These are phyloP conservation scores for Pichiaceae sp. DNA, from an alignment of 1,139 yeast species.

Conservation along the genomic window DNA sequence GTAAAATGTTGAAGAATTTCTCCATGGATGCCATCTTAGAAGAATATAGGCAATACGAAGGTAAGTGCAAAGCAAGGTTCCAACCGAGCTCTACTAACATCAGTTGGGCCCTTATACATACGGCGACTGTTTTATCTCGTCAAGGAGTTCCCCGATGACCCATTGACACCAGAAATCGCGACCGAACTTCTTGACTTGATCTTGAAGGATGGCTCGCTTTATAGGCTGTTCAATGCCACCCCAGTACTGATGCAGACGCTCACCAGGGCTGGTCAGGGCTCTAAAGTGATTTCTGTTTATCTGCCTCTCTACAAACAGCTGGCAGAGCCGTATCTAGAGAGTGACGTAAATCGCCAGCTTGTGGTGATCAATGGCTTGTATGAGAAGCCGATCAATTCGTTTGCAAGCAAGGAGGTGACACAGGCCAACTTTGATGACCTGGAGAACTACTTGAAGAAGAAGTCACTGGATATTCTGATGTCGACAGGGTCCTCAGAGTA, in stretches of 20 bases:
- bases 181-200: slow-evolving; percentile 9
- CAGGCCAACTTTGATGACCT: slow-evolving; percentile 5
- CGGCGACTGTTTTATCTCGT: slow-evolving; percentile 13
- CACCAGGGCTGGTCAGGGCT: neutral
- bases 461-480: slow-evolving; percentile 10
- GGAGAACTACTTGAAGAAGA: slow-evolving; percentile 5
- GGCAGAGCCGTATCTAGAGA: neutral
- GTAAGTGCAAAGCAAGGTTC: neutral
- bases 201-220: slow-evolving; percentile 6
- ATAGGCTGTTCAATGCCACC: slow-evolving; percentile 8
- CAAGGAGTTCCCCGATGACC: slow-evolving; percentile 6
- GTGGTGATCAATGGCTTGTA: neutral
- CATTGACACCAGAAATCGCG: slow-evolving; percentile 4
- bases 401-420: neutral
- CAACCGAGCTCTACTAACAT: neutral
- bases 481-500: slow-evolving; percentile 11
- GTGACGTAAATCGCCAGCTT: slow-evolving; percentile 1
- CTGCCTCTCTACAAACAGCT: neutral
- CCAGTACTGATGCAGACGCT: slow-evolving; percentile 6
- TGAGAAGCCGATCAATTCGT: neutral
- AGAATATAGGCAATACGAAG: slow-evolving; percentile 10
- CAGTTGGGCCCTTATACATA: slow-evolving; percentile 12
- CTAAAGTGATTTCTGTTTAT: neutral
- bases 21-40: slow-evolving; percentile 5
- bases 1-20: neutral